phyloP scores from a whole-genome alignment of 2,329 filamentous ascomycete species.

The Magnaporthiopsis incrustans region DNA sequence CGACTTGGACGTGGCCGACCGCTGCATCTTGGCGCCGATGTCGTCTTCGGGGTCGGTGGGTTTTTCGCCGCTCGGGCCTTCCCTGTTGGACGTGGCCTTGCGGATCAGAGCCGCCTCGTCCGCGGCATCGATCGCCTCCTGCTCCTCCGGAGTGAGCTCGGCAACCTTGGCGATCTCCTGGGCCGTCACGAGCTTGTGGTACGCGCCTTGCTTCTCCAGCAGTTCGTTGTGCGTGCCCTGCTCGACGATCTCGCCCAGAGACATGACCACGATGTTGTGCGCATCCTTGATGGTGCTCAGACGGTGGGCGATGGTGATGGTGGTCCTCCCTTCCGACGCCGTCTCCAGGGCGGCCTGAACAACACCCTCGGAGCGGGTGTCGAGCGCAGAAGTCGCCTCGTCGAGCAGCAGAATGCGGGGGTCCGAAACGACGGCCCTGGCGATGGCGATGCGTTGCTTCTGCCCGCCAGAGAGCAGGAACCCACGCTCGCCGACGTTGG shows the following conservation, averaged over 20 bases:
- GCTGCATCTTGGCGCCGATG: constrained; percentile 48
- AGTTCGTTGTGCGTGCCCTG: constrained; percentile 83
- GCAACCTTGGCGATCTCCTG: constrained; percentile 68
- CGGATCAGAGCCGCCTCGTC: constrained; percentile 47
- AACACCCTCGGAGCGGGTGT: constrained; percentile 89
- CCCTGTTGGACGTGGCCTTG: constrained; percentile 33
- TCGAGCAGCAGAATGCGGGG: constrained; percentile 90
- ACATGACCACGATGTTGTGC: constrained; percentile 94
- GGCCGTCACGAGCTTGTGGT: constrained; percentile 78
- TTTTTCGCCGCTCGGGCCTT: constrained; percentile 12
- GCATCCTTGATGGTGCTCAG: constrained; percentile 90
- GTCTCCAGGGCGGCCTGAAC: constrained; percentile 89
- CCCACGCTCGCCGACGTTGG: constrained; percentile 89
- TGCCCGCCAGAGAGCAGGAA: constrained; percentile 91
- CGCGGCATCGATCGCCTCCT: constrained; percentile 39
- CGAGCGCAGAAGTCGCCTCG: constrained; percentile 87
- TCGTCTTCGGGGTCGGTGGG: constrained; percentile 52
- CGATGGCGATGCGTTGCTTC: constrained; percentile 94
- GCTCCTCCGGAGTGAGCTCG: constrained; percentile 41
- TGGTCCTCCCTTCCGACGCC: constrained; percentile 79
- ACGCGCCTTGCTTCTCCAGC: constrained; percentile 62
- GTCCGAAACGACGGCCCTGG: constrained; percentile 80
- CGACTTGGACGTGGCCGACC: constrained; percentile 47
- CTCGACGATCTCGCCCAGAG: constrained; percentile 76
- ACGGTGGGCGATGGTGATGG: constrained; percentile 92